Evolutionary conservation across 139 green algal species (phyloP).

Genomic region (Chlorella sp.): DNA sequence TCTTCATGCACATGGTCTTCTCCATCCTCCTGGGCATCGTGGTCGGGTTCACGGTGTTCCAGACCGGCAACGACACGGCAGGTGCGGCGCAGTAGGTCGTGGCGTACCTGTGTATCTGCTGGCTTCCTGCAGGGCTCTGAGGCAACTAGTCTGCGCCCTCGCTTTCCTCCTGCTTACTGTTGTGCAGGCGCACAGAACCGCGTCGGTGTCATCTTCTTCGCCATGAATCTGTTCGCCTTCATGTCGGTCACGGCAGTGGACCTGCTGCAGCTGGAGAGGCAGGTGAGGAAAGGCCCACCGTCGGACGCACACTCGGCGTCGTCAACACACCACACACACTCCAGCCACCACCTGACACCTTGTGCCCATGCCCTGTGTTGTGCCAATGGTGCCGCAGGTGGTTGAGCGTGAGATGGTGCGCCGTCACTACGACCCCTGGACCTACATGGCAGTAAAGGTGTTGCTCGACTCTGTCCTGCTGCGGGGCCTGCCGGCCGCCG

Average conservation of each 20-base stretch:
- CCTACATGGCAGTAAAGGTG: constrained; percentile 25
- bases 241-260: constrained; percentile 3
- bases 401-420: constrained; percentile 28
- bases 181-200: constrained; percentile 51
- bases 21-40: constrained; percentile 49
- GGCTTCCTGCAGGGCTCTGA: no score
- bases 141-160: no score
- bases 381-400: constrained; percentile 6
- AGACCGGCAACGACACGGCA: constrained; percentile 21
- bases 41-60: constrained; percentile 56
- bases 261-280: constrained; percentile 7
- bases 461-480: constrained; percentile 68
- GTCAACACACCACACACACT: no score
- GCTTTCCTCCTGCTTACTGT: neutral
- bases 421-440: constrained; percentile 50
- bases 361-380: no score
- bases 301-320: no score
- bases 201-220: constrained; percentile 74
- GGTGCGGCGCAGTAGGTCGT: neutral
- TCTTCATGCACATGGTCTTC: constrained; percentile 52
- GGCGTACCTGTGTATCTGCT: neutral
- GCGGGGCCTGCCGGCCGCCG: constrained; percentile 52
- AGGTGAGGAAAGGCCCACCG: neutral
- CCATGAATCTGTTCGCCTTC: constrained; percentile 53
- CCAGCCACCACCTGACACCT: no score